Base-by-base conservation (phyloP, 192 early-diverging fungal genomes). In the Coemansia sp. region DNA sequence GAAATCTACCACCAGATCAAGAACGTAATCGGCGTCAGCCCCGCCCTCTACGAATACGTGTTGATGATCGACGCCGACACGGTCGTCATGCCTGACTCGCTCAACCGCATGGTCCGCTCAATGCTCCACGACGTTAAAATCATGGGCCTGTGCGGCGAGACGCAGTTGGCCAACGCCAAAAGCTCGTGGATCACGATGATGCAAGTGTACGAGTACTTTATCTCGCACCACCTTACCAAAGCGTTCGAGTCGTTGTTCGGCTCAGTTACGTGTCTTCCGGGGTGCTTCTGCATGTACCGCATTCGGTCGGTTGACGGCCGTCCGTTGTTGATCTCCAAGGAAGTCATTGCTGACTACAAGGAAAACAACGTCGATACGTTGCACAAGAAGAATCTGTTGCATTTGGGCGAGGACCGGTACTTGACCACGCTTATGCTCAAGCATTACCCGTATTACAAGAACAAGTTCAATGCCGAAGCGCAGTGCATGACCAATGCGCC, bases 201-300 rank as follows among this genome's bases (percentile, higher is more conserved):
- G 82, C 95, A 97, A 76, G 93, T 98, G 19, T 97, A 96, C 77
- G 95, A 98, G 85, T 97, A 97, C 84, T 97, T 92, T 77, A 95
- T 97, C 66, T 91, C 89, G 39, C 95, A 97, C 79, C 94, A 97
- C 68, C 82, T 97, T 63, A 88, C 94, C 55, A 97, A 97, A 73
- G 91, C 95, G 2, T 97, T 97, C 54, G 95, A 97, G 83, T 97
- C 95, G 5, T 85, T 97, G 45, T 97, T 97, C 70, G 95, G 95
- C 7, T 91, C 89, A 23, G 95, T 97, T 24, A 97, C 95, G 23
- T 98, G 96, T 85, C 77, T 98, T 49, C 95, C 95, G 17, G 95
- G 95, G 57, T 97, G 96, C 87, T 98, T 98, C 89, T 93, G 89
- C 72, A 98, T 98, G 96, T 98, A 98, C 74, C 91, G 97, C 57